phyloP scores from a whole-genome alignment of 2,329 filamentous ascomycete species.

The Corniculantispora saksenae region DNA sequence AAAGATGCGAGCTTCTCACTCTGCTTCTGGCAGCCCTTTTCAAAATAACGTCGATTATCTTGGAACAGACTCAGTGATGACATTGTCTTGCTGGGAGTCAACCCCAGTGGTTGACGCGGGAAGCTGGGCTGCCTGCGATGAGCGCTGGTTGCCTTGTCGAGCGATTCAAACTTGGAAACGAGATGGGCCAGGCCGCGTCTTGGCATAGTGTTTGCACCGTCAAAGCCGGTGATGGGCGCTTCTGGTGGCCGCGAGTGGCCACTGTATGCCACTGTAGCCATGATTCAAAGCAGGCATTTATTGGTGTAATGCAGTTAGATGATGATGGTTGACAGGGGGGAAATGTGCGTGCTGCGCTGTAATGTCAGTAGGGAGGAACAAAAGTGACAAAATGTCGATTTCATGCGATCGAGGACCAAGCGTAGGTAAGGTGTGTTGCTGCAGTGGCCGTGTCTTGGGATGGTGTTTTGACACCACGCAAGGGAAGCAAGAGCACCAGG shows the following conservation, averaged over 20 bases:
- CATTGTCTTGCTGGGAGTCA: constrained; percentile 11
- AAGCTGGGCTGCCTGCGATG: background rate
- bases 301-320: background rate
- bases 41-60: background rate
- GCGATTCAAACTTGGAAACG: constrained; percentile 38
- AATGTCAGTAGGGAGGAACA: background rate
- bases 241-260: background rate
- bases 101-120: constrained; percentile 19
- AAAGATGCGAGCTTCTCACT: background rate
- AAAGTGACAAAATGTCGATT: background rate
- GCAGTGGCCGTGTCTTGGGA: background rate
- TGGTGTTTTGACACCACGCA: constrained; percentile 9
- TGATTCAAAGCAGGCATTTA: background rate
- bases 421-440: constrained; percentile 10
- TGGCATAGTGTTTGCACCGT: background rate
- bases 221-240: background rate
- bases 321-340: background rate
- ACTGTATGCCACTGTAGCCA: constrained; percentile 2
- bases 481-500: constrained; percentile 5
- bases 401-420: background rate
- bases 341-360: background rate
- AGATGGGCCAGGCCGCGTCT: constrained; percentile 32
- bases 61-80: constrained; percentile 4
- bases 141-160: constrained; percentile 26
- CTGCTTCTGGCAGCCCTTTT: background rate